phyloP scores from a whole-genome alignment of 2,329 filamentous ascomycete genomes.

The Ascochyta pisi region DNA sequence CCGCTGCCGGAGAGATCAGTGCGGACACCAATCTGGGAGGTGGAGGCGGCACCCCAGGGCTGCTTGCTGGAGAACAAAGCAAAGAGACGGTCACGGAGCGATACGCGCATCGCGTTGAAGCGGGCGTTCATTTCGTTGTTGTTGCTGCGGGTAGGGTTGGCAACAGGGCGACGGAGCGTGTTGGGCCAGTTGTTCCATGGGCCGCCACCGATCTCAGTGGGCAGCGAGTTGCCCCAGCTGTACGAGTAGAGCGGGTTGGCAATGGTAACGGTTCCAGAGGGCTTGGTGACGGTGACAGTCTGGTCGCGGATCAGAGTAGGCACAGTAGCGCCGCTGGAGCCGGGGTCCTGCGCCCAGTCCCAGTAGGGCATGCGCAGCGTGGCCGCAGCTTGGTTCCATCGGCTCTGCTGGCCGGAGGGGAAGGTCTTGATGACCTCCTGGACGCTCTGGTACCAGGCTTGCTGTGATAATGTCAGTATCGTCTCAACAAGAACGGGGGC shows the following conservation, averaged over 20 bases:
- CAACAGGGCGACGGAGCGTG: slow-evolving; percentile 44
- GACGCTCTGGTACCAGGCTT: slow-evolving; percentile 52
- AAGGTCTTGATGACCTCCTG: slow-evolving; percentile 52
- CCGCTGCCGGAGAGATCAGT: slow-evolving; percentile 36
- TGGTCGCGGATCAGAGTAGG: slow-evolving; percentile 50
- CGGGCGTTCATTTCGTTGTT: slow-evolving; percentile 46
- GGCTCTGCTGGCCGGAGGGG: slow-evolving; percentile 47
- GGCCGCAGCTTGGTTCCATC: slow-evolving; percentile 50
- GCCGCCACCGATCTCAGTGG: slow-evolving; percentile 56
- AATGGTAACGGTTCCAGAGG: slow-evolving; percentile 48
- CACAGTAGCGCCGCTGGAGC: slow-evolving; percentile 35
- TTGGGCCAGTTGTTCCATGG: slow-evolving; percentile 41
- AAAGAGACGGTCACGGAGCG: slow-evolving; percentile 47
- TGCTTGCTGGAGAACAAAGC: slow-evolving; percentile 44
- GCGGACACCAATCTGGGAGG: slow-evolving; percentile 41
- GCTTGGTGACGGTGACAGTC: slow-evolving; percentile 53
- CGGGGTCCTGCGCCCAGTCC: slow-evolving; percentile 55
- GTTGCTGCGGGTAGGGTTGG: slow-evolving; percentile 46
- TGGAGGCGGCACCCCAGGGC: slow-evolving; percentile 39
- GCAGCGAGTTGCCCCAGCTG: slow-evolving; percentile 58
- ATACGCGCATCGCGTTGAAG: slow-evolving; percentile 37
- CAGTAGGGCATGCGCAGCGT: slow-evolving; percentile 56
- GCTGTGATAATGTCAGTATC: slow-evolving; percentile 37
- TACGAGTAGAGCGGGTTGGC: slow-evolving; percentile 57
- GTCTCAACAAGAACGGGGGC: not conserved